These are phyloP conservation scores for Aristolochia californica DNA, from an alignment of 164 flowering plant genomes.

Conservation along the genomic window DNA sequence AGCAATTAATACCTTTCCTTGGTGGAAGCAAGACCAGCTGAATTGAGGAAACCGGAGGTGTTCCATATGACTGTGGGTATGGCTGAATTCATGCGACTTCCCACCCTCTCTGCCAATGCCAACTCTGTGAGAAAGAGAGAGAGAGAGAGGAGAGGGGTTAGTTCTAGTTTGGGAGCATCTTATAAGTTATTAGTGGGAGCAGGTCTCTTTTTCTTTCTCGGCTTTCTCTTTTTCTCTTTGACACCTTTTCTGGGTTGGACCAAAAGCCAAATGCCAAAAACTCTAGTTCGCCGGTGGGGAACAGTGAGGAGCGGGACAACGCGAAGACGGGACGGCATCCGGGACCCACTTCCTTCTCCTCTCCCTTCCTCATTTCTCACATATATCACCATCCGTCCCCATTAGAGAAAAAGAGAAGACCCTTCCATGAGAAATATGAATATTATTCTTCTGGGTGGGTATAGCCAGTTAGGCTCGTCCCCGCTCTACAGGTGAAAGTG, in stretches of 20 bases:
- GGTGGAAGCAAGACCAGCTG: conserved; percentile 1
- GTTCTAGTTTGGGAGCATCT: not conserved
- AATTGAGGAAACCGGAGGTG: not conserved
- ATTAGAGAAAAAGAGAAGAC: too few relatives aligned
- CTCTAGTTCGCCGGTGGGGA: not conserved
- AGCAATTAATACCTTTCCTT: conserved; percentile 1
- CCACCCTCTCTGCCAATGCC: not conserved
- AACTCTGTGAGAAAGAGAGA: not conserved
- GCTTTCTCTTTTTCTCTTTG: not conserved
- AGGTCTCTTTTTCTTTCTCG: conserved; percentile 1
- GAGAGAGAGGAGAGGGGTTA: too few relatives aligned
- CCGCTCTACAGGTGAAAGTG: too few relatives aligned
- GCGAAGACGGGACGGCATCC: too few relatives aligned
- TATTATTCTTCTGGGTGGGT: too few relatives aligned
- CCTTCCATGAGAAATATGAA: too few relatives aligned
- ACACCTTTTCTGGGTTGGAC: not conserved
- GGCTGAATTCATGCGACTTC: not conserved
- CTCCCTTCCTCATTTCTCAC: not conserved
- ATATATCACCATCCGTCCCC: too few relatives aligned
- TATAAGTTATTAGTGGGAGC: not conserved
- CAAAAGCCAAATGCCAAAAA: not conserved
- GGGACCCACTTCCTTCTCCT: not conserved
- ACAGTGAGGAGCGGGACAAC: not conserved
- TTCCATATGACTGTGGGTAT: not conserved
- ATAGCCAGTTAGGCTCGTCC: too few relatives aligned